Conservation (phyloP, 208 protist species). For the Leishmania lainsoni region DNA sequence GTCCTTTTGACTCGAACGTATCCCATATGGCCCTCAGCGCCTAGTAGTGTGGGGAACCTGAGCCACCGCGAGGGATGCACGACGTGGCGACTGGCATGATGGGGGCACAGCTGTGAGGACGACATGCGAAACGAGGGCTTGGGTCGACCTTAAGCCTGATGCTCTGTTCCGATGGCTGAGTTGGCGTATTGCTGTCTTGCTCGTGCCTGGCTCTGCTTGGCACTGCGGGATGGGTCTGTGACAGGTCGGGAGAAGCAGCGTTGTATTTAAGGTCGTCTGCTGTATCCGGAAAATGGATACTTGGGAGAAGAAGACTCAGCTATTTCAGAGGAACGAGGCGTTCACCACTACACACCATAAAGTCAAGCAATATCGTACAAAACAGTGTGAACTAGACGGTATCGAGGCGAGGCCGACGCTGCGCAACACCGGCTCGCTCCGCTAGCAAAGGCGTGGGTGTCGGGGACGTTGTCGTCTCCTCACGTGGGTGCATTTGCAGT, state of each 20-base stretch:
- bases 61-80: neutral
- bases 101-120: neutral
- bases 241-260: neutral
- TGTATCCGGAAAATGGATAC: too few relatives aligned
- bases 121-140: neutral
- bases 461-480: neutral
- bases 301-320: neutral
- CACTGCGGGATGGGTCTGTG: neutral
- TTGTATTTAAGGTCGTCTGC: neutral
- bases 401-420: neutral
- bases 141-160: neutral
- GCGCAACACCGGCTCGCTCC: neutral
- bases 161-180: neutral
- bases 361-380: neutral
- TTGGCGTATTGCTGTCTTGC: neutral
- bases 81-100: neutral
- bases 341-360: neutral
- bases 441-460: neutral
- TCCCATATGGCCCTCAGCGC: neutral
- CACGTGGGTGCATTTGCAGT: neutral
- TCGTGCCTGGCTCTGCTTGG: neutral
- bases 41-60: neutral
- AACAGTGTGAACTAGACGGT: neutral
- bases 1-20: neutral
- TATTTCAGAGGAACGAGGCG: neutral